Evolutionary conservation across 257 asterid species (phyloP).

Genomic region (Paulownia fortunei): DNA sequence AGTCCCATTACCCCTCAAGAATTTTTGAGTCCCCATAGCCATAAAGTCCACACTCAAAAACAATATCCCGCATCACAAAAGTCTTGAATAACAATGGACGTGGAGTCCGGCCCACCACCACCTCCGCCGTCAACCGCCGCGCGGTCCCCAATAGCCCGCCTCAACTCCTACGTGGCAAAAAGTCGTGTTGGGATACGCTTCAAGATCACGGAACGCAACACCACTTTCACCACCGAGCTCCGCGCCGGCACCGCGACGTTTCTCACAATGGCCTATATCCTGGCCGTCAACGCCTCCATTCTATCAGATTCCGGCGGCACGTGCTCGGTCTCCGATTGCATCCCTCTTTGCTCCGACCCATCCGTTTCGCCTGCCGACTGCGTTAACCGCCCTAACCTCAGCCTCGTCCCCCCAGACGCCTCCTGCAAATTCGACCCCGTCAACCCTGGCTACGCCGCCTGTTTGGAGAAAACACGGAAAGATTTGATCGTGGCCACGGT

Average conservation of each 20-base stretch:
- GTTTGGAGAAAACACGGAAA: slow-evolving; percentile 61
- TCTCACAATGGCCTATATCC: slow-evolving; percentile 83
- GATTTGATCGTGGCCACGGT: slow-evolving; percentile 79
- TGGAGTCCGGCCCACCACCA: slow-evolving; percentile 46
- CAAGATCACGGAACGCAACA: slow-evolving; percentile 61
- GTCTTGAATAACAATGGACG: slow-evolving; percentile 46
- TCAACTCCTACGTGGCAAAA: slow-evolving; percentile 54
- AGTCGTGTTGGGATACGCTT: slow-evolving; percentile 56
- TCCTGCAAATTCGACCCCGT: slow-evolving; percentile 78
- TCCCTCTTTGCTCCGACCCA: slow-evolving; percentile 67
- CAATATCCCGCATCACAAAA: neutral
- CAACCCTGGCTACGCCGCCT: slow-evolving; percentile 73
- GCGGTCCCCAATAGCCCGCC: slow-evolving; percentile 38
- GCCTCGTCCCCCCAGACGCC: slow-evolving; percentile 46
- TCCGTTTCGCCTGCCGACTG: slow-evolving; percentile 43
- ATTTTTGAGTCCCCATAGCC: neutral
- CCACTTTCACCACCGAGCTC: slow-evolving; percentile 80
- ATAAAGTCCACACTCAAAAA: neutral
- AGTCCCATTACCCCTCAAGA: neutral
- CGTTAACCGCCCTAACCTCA: slow-evolving; percentile 34
- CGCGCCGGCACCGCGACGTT: slow-evolving; percentile 87
- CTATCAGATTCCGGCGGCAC: slow-evolving; percentile 81
- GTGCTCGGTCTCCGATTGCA: slow-evolving; percentile 73
- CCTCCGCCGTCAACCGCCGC: slow-evolving; percentile 22
- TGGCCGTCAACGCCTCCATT: slow-evolving; percentile 81